Base-by-base conservation (phyloP, 495 filamentous ascomycete species). In the Recurvomyces mirabilis region DNA sequence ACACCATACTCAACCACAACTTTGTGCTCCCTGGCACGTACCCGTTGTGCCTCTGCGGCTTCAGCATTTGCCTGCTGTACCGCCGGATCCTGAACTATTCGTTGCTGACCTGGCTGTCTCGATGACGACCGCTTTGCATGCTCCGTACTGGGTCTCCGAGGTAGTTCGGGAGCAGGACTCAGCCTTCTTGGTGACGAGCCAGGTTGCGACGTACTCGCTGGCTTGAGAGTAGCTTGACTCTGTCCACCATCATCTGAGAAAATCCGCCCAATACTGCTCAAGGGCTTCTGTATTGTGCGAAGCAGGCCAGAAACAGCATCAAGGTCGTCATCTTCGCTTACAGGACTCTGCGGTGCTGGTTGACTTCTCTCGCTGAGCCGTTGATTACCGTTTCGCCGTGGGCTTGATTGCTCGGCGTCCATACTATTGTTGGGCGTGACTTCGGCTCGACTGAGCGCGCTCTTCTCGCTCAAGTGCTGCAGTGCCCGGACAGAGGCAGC, bases 241-340 rank as follows among this genome's bases (percentile, higher is more conserved):
- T 52, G 49, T 6, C 36, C 37, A 5, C 51, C 18, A 11, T 29
- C 49, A 31, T 94, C 87, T 1, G 84, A 85, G 65, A 99, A 96
- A 26, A 99, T 95, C 41, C 87, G 79, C n/a, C 93, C 91, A 57
- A 99, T 93, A 13, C 87, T 91, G 31, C 84, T 85, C 29, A 99
- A 67, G 0, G 91, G 93, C 43, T 74, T 80, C 60, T 96, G 88
- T 40, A 99, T 95, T 0, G 88, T 87, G 35, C 87, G 78, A 13
- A 99, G 67, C 10, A 99, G 66, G 2, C 91, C 88, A 18, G 81
- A 78, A 25, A 94, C 87, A 28, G 91, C 85, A 0, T 80, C 81
- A 13, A 74, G 74, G 52, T 93, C 79, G 53, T 83, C 72, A 30
- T 83, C 75, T 28, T 71, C 68, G 24, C 67, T 69, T 3, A 7